These are phyloP conservation scores for Phytopythium chamaehyphon DNA, from an alignment of 352 stramenopile species.

Conservation along the genomic window DNA sequence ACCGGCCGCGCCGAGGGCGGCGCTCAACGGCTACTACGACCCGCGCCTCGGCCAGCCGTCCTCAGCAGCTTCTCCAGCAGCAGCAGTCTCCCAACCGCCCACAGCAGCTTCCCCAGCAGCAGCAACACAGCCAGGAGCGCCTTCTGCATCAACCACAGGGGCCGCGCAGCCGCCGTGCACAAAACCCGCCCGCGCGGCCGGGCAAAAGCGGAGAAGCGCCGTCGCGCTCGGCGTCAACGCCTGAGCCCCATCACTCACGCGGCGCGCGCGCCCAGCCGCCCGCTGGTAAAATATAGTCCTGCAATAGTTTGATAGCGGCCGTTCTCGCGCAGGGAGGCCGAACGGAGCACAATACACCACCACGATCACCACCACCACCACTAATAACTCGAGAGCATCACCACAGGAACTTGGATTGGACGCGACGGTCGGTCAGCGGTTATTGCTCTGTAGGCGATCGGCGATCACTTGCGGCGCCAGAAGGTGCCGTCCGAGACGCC, in stretches of 20 bases:
- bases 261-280: not conserved
- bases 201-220: conserved; percentile 74
- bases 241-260: conserved; percentile 18
- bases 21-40: conserved; percentile 1
- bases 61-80: too few species aligned
- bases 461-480: conserved; percentile 67
- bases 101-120: conserved; percentile 26
- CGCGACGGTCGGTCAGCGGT: too few species aligned
- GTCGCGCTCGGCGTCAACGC: conserved; percentile 82
- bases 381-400: too few species aligned
- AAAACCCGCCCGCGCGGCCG: conserved; percentile 50
- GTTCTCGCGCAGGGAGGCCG: too few species aligned
- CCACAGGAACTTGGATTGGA: too few species aligned
- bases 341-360: too few species aligned
- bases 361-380: too few species aligned
- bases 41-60: not conserved
- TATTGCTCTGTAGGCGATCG: not conserved
- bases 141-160: conserved; percentile 13
- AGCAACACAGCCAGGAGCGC: conserved; percentile 17
- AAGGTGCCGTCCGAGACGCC: conserved; percentile 87
- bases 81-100: conserved; percentile 25
- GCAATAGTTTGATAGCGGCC: too few species aligned
- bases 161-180: conserved; percentile 19
- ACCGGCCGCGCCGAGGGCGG: not conserved
- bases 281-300: not conserved